phyloP scores from a whole-genome alignment of 208 protist species.

The Leishmania braziliensis region DNA sequence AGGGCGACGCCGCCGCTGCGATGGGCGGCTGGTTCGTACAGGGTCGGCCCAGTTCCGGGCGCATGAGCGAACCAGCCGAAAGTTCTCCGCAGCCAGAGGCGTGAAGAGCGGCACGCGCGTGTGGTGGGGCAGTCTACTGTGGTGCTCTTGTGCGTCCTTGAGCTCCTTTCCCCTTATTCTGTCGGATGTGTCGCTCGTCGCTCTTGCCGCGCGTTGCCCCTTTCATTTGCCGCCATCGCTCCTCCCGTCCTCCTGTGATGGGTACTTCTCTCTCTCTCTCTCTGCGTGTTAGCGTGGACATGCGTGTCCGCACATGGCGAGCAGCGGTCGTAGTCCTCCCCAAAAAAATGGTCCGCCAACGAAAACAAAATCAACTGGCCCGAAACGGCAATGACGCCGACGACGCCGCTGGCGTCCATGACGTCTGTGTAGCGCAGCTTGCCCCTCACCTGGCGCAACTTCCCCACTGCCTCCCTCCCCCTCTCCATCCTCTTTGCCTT shows the following conservation, averaged over 20 bases:
- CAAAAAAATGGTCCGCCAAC: not conserved
- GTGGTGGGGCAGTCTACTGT: not conserved
- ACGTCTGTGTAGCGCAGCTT: not conserved
- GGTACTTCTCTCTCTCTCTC: not conserved
- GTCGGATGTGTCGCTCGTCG: not conserved
- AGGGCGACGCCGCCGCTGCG: not conserved
- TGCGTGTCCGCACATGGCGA: not conserved
- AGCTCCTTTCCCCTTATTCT: not conserved
- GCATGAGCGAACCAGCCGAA: not conserved
- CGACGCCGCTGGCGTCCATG: not conserved
- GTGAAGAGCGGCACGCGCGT: not conserved
- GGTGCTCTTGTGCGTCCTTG: not conserved
- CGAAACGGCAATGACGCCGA: not conserved
- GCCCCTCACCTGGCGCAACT: not conserved
- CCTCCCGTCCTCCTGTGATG: not conserved
- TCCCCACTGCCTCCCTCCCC: not conserved
- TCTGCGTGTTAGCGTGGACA: no score
- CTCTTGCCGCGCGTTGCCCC: not conserved
- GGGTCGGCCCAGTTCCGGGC: constrained; percentile 10
- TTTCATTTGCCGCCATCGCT: not conserved
- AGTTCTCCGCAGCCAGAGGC: not conserved
- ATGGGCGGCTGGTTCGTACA: constrained; percentile 26
- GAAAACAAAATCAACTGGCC: not conserved
- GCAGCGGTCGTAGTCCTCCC: no score
- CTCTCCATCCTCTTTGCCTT: not conserved